Evolutionary conservation across 768 basidiomycete genomes (phyloP).

Genomic region (Boletus fagicola): DNA sequence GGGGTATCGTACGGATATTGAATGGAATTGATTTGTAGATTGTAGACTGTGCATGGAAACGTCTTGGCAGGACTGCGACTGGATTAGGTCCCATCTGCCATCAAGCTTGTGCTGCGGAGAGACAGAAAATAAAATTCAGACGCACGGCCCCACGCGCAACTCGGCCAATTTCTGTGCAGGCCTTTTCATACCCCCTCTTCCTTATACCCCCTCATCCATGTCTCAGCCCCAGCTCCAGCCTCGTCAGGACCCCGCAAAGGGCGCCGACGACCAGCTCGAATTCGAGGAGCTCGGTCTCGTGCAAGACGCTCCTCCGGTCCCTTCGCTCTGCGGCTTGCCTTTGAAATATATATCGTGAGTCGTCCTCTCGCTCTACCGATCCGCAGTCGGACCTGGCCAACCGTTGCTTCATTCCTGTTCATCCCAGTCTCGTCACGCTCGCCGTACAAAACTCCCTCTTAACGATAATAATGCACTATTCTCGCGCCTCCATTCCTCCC

Average conservation of each 20-base stretch:
- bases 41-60: not conserved
- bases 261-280: slow-evolving; percentile 39
- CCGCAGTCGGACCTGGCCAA: slow-evolving; percentile 5
- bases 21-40: slow-evolving; percentile 19
- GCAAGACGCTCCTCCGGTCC: slow-evolving; percentile 37
- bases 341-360: slow-evolving; percentile 76
- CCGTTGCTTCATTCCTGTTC: not conserved
- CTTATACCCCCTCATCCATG: slow-evolving; percentile 30
- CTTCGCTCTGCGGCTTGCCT: slow-evolving; percentile 66
- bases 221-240: slow-evolving; percentile 16
- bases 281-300: slow-evolving; percentile 48
- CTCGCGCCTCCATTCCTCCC: slow-evolving; percentile 76
- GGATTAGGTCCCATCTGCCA: too few species aligned
- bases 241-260: slow-evolving; percentile 26
- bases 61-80: slow-evolving; percentile 6
- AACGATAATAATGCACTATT: slow-evolving; percentile 96
- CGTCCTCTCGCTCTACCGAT: slow-evolving; percentile 28
- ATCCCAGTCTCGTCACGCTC: slow-evolving; percentile 69
- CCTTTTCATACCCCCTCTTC: slow-evolving; percentile 11
- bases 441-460: slow-evolving; percentile 90
- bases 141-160: not conserved
- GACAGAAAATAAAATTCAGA: slow-evolving; percentile 6
- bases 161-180: too few species aligned
- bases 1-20: slow-evolving; percentile 26
- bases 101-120: slow-evolving; percentile 28